These are phyloP conservation scores for Phytophthora pisi DNA, from an alignment of 352 stramenopile genomes.

Conservation along the genomic window DNA sequence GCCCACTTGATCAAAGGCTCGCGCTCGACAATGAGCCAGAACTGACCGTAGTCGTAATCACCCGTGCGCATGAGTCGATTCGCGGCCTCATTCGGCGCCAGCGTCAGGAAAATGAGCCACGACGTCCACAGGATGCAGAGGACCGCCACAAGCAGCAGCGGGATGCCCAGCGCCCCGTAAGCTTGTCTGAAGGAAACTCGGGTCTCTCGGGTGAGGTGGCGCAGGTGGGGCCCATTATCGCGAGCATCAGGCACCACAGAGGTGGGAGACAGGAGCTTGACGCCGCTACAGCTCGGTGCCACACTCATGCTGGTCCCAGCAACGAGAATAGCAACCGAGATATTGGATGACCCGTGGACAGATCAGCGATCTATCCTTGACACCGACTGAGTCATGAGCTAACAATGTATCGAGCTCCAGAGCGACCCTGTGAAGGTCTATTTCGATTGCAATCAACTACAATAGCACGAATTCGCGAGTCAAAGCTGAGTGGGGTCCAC, in stretches of 20 bases:
- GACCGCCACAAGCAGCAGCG: conserved; percentile 19
- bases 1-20: conserved; percentile 18
- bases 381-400: too few relatives aligned
- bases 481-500: too few relatives aligned
- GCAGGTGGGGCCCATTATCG: background rate
- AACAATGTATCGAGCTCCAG: too few relatives aligned
- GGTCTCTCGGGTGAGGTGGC: background rate
- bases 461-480: too few relatives aligned
- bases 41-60: conserved; percentile 36
- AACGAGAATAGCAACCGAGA: background rate
- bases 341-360: background rate
- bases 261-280: background rate
- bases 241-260: background rate
- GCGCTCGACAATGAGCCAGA: conserved; percentile 34
- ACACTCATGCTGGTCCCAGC: conserved; percentile 7
- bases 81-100: conserved; percentile 31
- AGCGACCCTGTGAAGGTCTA: too few relatives aligned
- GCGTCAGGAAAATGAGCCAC: conserved; percentile 31
- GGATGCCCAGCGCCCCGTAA: conserved; percentile 26
- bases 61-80: conserved; percentile 38
- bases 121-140: conserved; percentile 32
- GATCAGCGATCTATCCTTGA: background rate
- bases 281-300: background rate
- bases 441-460: too few relatives aligned
- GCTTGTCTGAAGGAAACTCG: conserved; percentile 17